Conservation (phyloP, 371 early-diverging fungal species). For the Modicella reniformis region DNA sequence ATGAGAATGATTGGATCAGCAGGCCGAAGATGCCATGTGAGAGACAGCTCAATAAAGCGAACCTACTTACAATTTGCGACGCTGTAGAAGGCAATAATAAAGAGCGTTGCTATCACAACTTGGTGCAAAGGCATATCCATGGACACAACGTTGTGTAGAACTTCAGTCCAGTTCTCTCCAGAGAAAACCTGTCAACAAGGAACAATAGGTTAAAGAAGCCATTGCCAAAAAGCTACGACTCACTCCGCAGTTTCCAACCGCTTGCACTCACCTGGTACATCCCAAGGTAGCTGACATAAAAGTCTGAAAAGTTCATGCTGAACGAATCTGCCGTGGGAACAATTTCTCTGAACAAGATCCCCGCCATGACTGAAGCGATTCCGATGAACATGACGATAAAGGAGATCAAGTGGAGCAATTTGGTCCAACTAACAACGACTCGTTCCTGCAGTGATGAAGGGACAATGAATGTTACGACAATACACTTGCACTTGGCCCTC, state of each 20-base stretch:
- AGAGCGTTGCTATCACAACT: constrained; percentile 62
- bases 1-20: not conserved
- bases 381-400: constrained; percentile 69
- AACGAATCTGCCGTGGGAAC: constrained; percentile 19
- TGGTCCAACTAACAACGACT: constrained; percentile 68
- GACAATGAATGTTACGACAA: not conserved
- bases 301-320: constrained; percentile 69
- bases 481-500: not conserved
- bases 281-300: constrained; percentile 70
- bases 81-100: constrained; percentile 69
- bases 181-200: constrained; percentile 64
- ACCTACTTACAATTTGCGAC: constrained; percentile 71
- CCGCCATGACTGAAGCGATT: constrained; percentile 68
- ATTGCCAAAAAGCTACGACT: too few species aligned
- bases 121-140: constrained; percentile 40
- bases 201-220: too few species aligned
- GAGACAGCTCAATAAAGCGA: not conserved
- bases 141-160: constrained; percentile 66
- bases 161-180: constrained; percentile 76
- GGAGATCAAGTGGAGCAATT: constrained; percentile 69
- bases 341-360: constrained; percentile 56
- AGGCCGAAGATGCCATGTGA: not conserved
- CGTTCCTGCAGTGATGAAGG: constrained; percentile 54
- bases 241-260: too few species aligned
- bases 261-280: constrained; percentile 63